Evolutionary conservation across 108 stramenopile species (phyloP), one percentile per base, ranked within the genome.

Genomic region (Stephanodiscus triporus): DNA sequence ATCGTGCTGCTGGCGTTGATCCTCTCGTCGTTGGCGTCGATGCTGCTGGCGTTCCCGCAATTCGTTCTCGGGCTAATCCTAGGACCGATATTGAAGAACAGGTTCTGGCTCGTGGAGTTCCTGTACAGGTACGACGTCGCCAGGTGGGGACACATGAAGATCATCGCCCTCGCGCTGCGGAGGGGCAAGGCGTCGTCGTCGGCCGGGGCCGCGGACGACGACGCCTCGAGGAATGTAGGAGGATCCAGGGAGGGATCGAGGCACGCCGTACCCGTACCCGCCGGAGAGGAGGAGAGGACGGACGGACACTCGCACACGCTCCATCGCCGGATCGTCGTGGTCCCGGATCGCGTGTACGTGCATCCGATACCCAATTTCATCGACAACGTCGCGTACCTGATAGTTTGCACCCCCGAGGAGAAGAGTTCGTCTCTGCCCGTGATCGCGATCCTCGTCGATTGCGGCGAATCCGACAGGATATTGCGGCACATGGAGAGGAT

Each of bases 351-450:
- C 22, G 87, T 95, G 4, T 92, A 85, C 85, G 85, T 92, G 50
- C 91, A 95, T 81, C 87, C 89, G 14, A 82, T 89, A 42, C 86
- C 91, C 14, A 82, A 83, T 54, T 72, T 87, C 61, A 47, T 87
- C 60, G 85, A 94, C 72, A 94, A 94, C 84, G 22, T 94, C 6
- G 88, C 80, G 6, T 91, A 89, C 64, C 70, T 94, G 14, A 78
- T 91, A 49, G 87, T 94, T 27, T 94, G 87, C 51, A 87, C 48
- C 72, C 90, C 54, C 10, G 61, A 66, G 23, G 47, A n/a, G 10
- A 27, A 51, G 22, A 1, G 64, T 22, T 34, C 36, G 6, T n/a
- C 23, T n/a, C 20, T 62, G 45, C 83, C 85, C 11, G 79, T 91
- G 20, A 51, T 94, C 6, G 90, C 68, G 23, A 32, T 90, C 36